These are phyloP conservation scores for Pugionium dolabratum DNA, from an alignment of 345 rosid genomes.

Conservation along the genomic window DNA sequence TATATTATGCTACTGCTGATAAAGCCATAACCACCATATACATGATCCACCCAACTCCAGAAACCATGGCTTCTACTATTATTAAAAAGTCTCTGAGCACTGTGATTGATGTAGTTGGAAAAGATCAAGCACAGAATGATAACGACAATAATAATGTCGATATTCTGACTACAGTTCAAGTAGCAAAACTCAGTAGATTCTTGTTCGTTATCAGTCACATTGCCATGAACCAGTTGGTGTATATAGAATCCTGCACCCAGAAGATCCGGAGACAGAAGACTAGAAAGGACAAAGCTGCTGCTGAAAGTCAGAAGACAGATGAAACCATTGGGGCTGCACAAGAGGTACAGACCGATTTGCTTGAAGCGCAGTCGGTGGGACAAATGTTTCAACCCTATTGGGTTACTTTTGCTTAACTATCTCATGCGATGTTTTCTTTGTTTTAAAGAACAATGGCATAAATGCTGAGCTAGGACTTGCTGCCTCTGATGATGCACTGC, in stretches of 20 bases:
- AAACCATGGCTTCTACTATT: slow-evolving; percentile 67
- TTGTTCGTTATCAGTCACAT: slow-evolving; percentile 80
- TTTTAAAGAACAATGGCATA: slow-evolving; percentile 65
- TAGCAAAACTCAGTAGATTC: slow-evolving; percentile 75
- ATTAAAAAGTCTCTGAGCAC: slow-evolving; percentile 66
- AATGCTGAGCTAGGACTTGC: slow-evolving; percentile 93
- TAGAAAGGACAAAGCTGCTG: slow-evolving; percentile 50
- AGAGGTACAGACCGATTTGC: slow-evolving; percentile 28
- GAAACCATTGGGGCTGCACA: slow-evolving; percentile 27
- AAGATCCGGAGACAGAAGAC: slow-evolving; percentile 85
- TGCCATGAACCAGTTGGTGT: slow-evolving; percentile 95
- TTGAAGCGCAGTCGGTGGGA: slow-evolving; percentile 14
- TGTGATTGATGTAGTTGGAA: slow-evolving; percentile 53
- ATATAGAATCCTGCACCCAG: slow-evolving; percentile 81
- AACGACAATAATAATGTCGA: slow-evolving; percentile 32
- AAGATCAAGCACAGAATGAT: slow-evolving; percentile 53
- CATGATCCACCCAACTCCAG: slow-evolving; percentile 86
- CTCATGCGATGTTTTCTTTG: slow-evolving; percentile 27
- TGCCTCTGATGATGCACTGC: slow-evolving; percentile 86
- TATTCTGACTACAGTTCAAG: slow-evolving; percentile 61
- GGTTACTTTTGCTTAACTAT: slow-evolving; percentile 8
- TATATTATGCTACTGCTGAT: slow-evolving; percentile 90
- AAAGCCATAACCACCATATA: slow-evolving; percentile 86
- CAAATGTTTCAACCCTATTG: slow-evolving; percentile 1
- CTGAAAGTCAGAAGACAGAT: slow-evolving; percentile 45